Evolutionary conservation across 164 flowering plant species (phyloP).

Genomic region (Nelumbo lutea): DNA sequence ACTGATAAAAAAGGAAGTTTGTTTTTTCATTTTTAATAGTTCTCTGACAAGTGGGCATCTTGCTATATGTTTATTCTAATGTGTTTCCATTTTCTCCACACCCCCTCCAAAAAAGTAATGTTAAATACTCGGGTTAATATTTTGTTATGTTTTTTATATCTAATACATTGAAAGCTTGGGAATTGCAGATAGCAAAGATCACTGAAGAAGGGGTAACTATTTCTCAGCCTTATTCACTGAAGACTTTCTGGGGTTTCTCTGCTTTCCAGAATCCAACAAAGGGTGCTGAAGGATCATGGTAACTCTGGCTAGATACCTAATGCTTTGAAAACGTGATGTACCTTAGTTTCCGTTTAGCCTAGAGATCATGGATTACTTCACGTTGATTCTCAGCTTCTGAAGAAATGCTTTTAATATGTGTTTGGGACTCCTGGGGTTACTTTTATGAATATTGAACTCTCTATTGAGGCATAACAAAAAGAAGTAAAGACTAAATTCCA

Average conservation of each 20-base stretch:
- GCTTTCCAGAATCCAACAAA: conserved; percentile 71
- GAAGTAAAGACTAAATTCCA: no score
- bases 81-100: no score
- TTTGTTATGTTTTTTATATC: no score
- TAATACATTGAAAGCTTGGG: not conserved
- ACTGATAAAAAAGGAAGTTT: no score
- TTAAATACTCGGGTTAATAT: no score
- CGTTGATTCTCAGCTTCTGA: conserved; percentile 1
- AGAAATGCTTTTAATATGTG: not conserved
- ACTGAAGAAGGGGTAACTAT: conserved; percentile 72
- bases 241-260: conserved; percentile 73
- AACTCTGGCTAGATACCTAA: conserved; percentile 5
- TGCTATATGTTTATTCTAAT: no score
- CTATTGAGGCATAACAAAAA: no score
- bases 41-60: no score
- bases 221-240: conserved; percentile 68
- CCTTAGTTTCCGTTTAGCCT: not conserved
- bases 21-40: no score
- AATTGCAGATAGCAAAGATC: conserved; percentile 72
- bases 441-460: no score
- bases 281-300: conserved; percentile 92
- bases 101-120: no score
- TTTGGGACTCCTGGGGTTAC: not conserved
- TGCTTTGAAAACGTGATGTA: no score
- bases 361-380: not conserved